A percentile compares a stretch with the other conserved stretches of the same genome.
Evolutionary conservation across 768 basidiomycete genomes (phyloP).

Genomic region (Amanita polypyramis): DNA sequence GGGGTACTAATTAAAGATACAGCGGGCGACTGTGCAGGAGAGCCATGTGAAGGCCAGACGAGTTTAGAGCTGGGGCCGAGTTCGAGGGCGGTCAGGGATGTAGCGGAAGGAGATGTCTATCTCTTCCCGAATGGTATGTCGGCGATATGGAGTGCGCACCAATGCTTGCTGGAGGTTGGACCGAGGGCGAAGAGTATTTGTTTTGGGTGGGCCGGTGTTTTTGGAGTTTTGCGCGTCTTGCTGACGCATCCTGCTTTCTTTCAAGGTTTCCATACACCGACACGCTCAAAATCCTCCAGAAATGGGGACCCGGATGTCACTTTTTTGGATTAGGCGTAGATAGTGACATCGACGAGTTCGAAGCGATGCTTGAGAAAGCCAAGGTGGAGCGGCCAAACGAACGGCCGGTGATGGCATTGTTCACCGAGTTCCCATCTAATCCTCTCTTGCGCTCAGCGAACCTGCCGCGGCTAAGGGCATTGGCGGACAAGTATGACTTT

Average conservation of each 20-base stretch:
- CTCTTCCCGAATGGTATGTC: constrained; percentile 86
- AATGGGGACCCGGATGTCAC: constrained; percentile 93
- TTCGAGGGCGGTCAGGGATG: constrained; percentile 52
- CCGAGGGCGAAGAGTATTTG: constrained; percentile 76
- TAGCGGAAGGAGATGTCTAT: constrained; percentile 83
- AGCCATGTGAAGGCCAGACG: constrained; percentile 31
- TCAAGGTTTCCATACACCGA: constrained; percentile 89
- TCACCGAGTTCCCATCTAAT: constrained; percentile 94
- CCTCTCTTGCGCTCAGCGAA: constrained; percentile 84
- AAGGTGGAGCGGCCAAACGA: constrained; percentile 24
- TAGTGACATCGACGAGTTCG: constrained; percentile 64
- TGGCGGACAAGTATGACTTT: constrained; percentile 87
- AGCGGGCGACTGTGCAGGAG: constrained; percentile 23
- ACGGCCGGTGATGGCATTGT: constrained; percentile 68
- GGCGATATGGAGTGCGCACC: constrained; percentile 89
- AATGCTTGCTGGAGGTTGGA: constrained; percentile 44
- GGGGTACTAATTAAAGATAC: constrained; percentile 67
- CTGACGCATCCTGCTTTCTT: background rate
- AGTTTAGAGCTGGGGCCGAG: constrained; percentile 48
- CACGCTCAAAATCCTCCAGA: constrained; percentile 86
- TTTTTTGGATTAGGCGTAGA: constrained; percentile 80
- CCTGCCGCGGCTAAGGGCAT: constrained; percentile 55
- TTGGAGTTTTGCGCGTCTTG: background rate
- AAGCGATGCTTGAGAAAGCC: constrained; percentile 45
- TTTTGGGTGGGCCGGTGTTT: constrained; percentile 73